phyloP scores from a whole-genome alignment of 2,329 filamentous ascomycete genomes.

The Elsinoe australis region DNA sequence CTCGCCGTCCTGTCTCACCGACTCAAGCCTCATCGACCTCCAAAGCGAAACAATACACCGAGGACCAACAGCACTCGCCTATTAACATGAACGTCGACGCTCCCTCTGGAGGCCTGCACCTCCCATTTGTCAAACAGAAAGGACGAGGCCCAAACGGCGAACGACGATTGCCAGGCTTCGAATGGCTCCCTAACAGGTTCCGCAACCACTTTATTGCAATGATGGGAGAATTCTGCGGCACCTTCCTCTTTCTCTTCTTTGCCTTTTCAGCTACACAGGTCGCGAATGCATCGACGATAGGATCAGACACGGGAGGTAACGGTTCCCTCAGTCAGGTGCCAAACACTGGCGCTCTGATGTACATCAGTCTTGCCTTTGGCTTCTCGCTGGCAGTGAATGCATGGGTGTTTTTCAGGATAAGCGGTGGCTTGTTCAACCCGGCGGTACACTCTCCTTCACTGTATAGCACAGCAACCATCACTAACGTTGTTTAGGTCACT shows the following conservation, averaged over 20 bases:
- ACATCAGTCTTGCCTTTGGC: constrained; percentile 36
- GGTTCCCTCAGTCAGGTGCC: constrained; percentile 30
- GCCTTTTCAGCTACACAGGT: constrained; percentile 34
- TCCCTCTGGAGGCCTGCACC: constrained; percentile 31
- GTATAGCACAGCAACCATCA: not conserved
- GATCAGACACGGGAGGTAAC: constrained; percentile 21
- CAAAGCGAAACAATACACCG: no score
- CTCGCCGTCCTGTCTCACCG: no score
- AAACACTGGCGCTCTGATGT: constrained; percentile 33
- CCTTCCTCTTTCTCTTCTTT: constrained; percentile 41
- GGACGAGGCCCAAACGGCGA: constrained; percentile 24
- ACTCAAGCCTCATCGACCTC: no score
- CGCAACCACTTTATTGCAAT: constrained; percentile 37
- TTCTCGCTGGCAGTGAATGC: constrained; percentile 40
- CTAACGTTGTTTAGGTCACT: constrained; percentile 32
- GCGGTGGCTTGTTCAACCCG: constrained; percentile 33
- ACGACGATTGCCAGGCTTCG: constrained; percentile 33
- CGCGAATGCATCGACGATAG: constrained; percentile 33
- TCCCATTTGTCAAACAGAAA: constrained; percentile 33
- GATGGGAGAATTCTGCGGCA: constrained; percentile 40
- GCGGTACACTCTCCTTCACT: constrained; percentile 23
- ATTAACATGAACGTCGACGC: constrained; percentile 36
- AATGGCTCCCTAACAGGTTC: constrained; percentile 38
- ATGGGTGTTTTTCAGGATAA: constrained; percentile 41
- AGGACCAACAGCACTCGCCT: constrained; percentile 10